Conservation (phyloP, 1,284 basidiomycete species). For the Boletus smithii region DNA sequence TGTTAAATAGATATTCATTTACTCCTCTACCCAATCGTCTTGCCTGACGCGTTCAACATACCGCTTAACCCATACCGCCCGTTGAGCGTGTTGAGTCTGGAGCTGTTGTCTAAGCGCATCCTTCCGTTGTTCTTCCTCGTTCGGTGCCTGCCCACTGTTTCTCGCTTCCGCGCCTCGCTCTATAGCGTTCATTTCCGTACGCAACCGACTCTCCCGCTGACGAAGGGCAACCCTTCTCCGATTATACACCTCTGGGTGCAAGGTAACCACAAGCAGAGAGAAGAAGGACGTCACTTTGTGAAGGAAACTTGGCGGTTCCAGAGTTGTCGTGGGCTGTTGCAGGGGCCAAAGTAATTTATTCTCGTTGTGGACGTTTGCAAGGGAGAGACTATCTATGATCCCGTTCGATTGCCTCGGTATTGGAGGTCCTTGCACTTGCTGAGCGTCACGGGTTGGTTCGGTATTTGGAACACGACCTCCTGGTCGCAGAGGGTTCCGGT, state of each 20-base stretch:
- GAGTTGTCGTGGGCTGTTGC: constrained; percentile 35
- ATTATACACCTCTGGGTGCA: constrained; percentile 76
- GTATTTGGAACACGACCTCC: constrained; percentile 16
- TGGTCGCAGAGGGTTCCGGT: constrained; percentile 16
- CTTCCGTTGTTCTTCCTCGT: constrained; percentile 32
- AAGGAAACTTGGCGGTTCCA: constrained; percentile 40
- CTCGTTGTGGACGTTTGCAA: constrained; percentile 55
- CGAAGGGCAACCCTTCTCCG: constrained; percentile 57
- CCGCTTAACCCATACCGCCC: constrained; percentile 58
- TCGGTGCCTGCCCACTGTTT: constrained; percentile 35
- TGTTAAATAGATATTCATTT: constrained; percentile 12
- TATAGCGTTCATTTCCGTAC: constrained; percentile 60
- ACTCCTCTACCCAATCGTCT: constrained; percentile 70
- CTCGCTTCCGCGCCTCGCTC: constrained; percentile 35
- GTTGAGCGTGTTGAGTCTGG: constrained; percentile 45
- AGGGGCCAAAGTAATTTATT: constrained; percentile 45
- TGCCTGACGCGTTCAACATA: constrained; percentile 64
- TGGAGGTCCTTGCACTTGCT: constrained; percentile 25
- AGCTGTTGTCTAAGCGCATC: constrained; percentile 39
- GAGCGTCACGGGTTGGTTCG: constrained; percentile 17
- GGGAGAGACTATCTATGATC: constrained; percentile 53
- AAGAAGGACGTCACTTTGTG: constrained; percentile 56
- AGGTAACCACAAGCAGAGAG: constrained; percentile 54
- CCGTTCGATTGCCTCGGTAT: constrained; percentile 33
- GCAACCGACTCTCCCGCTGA: constrained; percentile 61